phyloP scores from a whole-genome alignment of 495 filamentous ascomycete genomes.

The Penicillium soppii region DNA sequence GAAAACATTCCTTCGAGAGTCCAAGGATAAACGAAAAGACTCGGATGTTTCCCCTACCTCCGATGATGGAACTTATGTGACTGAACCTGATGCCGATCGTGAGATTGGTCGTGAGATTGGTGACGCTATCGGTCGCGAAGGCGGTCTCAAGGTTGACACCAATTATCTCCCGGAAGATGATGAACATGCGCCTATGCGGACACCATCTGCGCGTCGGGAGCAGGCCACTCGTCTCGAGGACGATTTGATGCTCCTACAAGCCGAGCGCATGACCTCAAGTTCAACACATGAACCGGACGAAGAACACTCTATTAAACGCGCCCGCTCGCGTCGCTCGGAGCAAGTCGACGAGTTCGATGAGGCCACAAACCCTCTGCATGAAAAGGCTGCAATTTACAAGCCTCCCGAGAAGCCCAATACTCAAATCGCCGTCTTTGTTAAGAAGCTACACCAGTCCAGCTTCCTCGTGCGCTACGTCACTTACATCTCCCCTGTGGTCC shows the following conservation, averaged over 20 bases:
- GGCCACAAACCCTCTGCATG: constrained; percentile 71
- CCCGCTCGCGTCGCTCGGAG: constrained; percentile 51
- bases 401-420: constrained; percentile 67
- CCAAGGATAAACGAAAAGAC: constrained; percentile 18
- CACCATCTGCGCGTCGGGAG: constrained; percentile 59
- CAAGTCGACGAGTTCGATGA: constrained; percentile 83
- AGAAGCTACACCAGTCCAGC: constrained; percentile 70
- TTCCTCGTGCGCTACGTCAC: constrained; percentile 80
- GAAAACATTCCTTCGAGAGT: constrained; percentile 21
- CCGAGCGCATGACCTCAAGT: constrained; percentile 70
- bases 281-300: constrained; percentile 46
- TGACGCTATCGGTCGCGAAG: background rate
- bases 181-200: constrained; percentile 29
- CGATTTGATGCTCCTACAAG: constrained; percentile 79
- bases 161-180: constrained; percentile 23
- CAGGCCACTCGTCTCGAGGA: constrained; percentile 74
- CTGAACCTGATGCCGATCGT: constrained; percentile 25
- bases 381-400: constrained; percentile 65
- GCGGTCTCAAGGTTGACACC: constrained; percentile 39
- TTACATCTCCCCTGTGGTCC: constrained; percentile 76
- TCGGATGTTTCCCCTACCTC: constrained; percentile 31
- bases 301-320: constrained; percentile 47
- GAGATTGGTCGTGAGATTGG: too few species aligned
- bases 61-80: constrained; percentile 39
- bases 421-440: constrained; percentile 59